A percentile compares a stretch with the other conserved stretches of the same genome.
These are phyloP conservation scores for Auxenochlorella protothecoides DNA, from an alignment of 139 green algal species.

Conservation along the genomic window DNA sequence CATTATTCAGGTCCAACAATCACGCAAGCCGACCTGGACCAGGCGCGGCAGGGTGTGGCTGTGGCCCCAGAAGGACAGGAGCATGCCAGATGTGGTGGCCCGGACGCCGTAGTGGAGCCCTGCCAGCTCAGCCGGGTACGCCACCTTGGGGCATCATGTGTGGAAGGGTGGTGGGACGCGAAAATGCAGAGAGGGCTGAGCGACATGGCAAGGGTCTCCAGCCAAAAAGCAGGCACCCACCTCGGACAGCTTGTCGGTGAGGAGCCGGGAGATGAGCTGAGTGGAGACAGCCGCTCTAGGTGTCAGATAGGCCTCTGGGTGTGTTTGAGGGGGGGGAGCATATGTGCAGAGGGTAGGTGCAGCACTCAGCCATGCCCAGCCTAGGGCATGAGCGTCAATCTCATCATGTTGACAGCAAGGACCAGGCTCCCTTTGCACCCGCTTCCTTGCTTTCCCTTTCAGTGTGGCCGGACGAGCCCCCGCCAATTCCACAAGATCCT, in stretches of 20 bases:
- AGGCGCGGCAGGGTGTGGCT: conserved; percentile 69
- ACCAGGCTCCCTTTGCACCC: no score
- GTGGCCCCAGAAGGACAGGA: conserved; percentile 54
- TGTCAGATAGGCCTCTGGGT: conserved; percentile 38
- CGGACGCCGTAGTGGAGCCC: conserved; percentile 44
- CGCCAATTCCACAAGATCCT: no score
- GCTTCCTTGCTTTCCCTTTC: no score
- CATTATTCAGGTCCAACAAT: neutral
- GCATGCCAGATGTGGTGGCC: conserved; percentile 20
- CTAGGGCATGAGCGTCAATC: no score
- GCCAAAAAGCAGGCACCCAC: neutral
- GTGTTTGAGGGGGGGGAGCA: neutral
- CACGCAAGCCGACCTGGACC: conserved; percentile 2
- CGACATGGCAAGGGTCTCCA: neutral
- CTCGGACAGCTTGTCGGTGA: conserved; percentile 76
- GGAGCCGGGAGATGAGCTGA: conserved; percentile 58
- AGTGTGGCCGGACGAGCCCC: no score
- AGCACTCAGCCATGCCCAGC: no score
- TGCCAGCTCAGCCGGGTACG: conserved; percentile 78
- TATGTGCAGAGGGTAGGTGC: no score
- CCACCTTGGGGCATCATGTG: conserved; percentile 15
- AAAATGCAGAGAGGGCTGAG: no score
- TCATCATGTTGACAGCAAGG: no score
- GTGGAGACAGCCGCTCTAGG: conserved; percentile 55
- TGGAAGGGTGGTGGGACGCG: no score